phyloP scores from a whole-genome alignment of 1,284 basidiomycete species.

The Sporisorium reilianum region DNA sequence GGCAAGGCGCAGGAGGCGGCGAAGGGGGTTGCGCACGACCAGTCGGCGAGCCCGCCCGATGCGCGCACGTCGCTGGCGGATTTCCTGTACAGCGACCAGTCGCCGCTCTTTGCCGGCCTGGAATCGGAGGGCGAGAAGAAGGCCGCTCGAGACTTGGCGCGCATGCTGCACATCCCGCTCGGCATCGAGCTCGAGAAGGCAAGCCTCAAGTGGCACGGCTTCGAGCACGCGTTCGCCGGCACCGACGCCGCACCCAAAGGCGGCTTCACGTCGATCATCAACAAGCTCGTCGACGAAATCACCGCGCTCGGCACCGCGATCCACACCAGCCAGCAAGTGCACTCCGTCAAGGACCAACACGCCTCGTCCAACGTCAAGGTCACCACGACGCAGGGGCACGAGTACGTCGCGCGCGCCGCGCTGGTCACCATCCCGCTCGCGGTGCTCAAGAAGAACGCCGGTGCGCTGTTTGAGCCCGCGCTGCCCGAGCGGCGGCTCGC shows the following conservation, averaged over 20 bases:
- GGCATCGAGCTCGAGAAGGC: slow-evolving; percentile 70
- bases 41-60: slow-evolving; percentile 54
- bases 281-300: slow-evolving; percentile 69
- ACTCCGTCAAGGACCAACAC: slow-evolving; percentile 24
- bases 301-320: slow-evolving; percentile 69
- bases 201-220: slow-evolving; percentile 67
- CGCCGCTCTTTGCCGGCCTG: slow-evolving; percentile 55
- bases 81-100: slow-evolving; percentile 68
- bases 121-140: slow-evolving; percentile 76
- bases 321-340: slow-evolving; percentile 63
- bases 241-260: slow-evolving; percentile 72
- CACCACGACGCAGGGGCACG: slow-evolving; percentile 41
- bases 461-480: slow-evolving; percentile 63
- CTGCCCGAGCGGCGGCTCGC: slow-evolving; percentile 64
- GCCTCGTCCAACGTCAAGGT: slow-evolving; percentile 42
- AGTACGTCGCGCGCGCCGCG: slow-evolving; percentile 53
- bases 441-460: slow-evolving; percentile 64
- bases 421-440: slow-evolving; percentile 70
- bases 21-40: slow-evolving; percentile 23
- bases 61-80: slow-evolving; percentile 63
- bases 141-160: slow-evolving; percentile 68
- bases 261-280: slow-evolving; percentile 70
- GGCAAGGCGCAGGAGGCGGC: slow-evolving; percentile 48
- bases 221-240: slow-evolving; percentile 70
- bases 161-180: slow-evolving; percentile 72